These are phyloP conservation scores for Phylloboletellus chloephorus DNA, from an alignment of 1,284 basidiomycete genomes.

Conservation along the genomic window DNA sequence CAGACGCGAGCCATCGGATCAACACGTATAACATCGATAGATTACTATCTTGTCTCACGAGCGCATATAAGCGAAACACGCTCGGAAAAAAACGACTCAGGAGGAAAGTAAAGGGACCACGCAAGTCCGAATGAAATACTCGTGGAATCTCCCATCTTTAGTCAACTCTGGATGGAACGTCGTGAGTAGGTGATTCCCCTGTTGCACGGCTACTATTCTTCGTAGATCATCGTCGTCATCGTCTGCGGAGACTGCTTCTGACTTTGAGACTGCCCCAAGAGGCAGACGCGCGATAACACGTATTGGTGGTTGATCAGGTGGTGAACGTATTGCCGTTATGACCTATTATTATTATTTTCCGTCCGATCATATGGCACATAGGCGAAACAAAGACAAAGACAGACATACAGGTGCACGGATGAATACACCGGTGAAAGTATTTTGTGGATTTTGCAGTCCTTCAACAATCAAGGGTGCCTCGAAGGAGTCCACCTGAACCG, in stretches of 20 bases:
- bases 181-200: slow-evolving; percentile 82
- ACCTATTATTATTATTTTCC: slow-evolving; percentile 46
- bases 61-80: background rate
- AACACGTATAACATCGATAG: no score
- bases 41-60: background rate
- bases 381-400: slow-evolving; percentile 14
- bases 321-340: slow-evolving; percentile 45
- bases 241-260: slow-evolving; percentile 32
- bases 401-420: slow-evolving; percentile 89
- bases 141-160: slow-evolving; percentile 82
- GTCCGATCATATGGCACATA: background rate
- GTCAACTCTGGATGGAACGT: slow-evolving; percentile 96
- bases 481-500: slow-evolving; percentile 79
- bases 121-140: slow-evolving; percentile 74
- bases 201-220: slow-evolving; percentile 80
- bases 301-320: slow-evolving; percentile 46
- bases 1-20: no score
- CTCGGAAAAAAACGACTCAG: slow-evolving; percentile 3
- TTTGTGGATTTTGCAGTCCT: slow-evolving; percentile 54
- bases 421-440: slow-evolving; percentile 84
- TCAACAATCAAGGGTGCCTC: slow-evolving; percentile 71
- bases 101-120: slow-evolving; percentile 36
- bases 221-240: slow-evolving; percentile 44
- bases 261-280: slow-evolving; percentile 49
- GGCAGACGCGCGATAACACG: slow-evolving; percentile 74